These are phyloP conservation scores for Pulveroboletus ravenelii DNA, from an alignment of 768 basidiomycete genomes.

Conservation along the genomic window DNA sequence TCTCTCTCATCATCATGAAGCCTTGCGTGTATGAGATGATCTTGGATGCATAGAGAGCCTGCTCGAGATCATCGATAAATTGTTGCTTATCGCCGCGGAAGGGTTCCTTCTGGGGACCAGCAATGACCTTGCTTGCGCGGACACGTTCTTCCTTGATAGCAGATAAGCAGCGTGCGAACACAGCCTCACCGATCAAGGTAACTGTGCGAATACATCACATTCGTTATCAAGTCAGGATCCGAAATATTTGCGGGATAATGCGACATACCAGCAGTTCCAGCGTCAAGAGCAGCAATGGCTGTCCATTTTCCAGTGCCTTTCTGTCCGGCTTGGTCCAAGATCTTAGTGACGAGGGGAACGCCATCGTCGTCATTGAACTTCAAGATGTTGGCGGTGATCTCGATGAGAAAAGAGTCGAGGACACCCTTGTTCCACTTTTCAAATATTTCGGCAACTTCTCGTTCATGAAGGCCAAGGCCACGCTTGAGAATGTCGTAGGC, in stretches of 20 bases:
- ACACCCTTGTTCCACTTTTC: slow-evolving; percentile 96
- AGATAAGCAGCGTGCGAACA: slow-evolving; percentile 97
- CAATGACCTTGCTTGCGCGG: slow-evolving; percentile 86
- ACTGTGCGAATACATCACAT: slow-evolving; percentile 43
- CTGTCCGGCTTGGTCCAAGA: slow-evolving; percentile 94
- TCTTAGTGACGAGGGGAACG: slow-evolving; percentile 84
- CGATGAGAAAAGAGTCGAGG: slow-evolving; percentile 98
- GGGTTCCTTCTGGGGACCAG: slow-evolving; percentile 85
- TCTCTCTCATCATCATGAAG: slow-evolving; percentile 99
- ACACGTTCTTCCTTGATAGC: slow-evolving; percentile 94
- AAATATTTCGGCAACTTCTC: slow-evolving; percentile 94
- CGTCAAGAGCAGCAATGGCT: slow-evolving; percentile 92
- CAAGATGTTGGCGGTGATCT: slow-evolving; percentile 96
- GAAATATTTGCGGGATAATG: slow-evolving; percentile 5
- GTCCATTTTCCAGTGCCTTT: slow-evolving; percentile 99
- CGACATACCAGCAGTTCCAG: slow-evolving; percentile 72
- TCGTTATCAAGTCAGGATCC: slow-evolving; percentile 5
- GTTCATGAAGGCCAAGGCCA: slow-evolving; percentile 80
- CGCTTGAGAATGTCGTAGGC: slow-evolving; percentile 98
- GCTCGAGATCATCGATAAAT: slow-evolving; percentile 99
- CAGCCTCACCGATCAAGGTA: slow-evolving; percentile 98
- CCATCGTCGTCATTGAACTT: slow-evolving; percentile 97
- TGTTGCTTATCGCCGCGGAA: slow-evolving; percentile 98
- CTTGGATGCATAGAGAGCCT: slow-evolving; percentile 98
- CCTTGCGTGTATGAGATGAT: slow-evolving; percentile 99